Percentiles rank a stretch among this genome's conserved stretches.
These are phyloP conservation scores for Coniferiporia sulphurascens DNA, from an alignment of 1,284 basidiomycete genomes.

Conservation along the genomic window DNA sequence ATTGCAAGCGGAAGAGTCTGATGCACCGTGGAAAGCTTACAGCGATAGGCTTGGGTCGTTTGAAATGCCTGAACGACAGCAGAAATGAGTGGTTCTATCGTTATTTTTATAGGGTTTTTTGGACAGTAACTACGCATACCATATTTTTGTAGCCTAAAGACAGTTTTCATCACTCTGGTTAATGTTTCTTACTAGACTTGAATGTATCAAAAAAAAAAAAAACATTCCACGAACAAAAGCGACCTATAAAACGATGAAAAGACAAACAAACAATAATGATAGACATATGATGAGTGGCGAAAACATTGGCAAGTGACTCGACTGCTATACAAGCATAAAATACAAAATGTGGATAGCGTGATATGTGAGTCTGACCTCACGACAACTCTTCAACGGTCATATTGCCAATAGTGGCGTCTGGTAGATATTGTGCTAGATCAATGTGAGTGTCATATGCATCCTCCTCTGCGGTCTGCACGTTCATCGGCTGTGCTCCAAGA, in stretches of 20 bases:
- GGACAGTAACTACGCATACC: too few relatives aligned
- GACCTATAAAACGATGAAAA: background rate
- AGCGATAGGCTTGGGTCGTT: slow-evolving; percentile 15
- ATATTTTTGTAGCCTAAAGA: too few relatives aligned
- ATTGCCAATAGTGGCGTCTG: background rate
- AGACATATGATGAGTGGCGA: background rate
- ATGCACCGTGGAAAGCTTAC: slow-evolving; percentile 19
- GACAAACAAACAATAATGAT: background rate
- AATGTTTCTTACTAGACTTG: too few relatives aligned
- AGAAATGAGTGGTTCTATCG: background rate
- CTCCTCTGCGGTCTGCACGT: background rate
- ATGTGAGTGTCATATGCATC: background rate
- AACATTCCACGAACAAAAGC: too few relatives aligned
- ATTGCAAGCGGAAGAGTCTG: slow-evolving; percentile 9
- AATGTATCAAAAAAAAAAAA: too few relatives aligned
- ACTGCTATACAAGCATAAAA: background rate
- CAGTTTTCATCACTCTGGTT: too few relatives aligned
- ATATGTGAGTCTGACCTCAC: background rate
- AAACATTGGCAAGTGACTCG: background rate
- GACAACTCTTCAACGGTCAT: slow-evolving; percentile 17
- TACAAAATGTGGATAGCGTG: background rate
- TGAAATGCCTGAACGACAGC: slow-evolving; percentile 8
- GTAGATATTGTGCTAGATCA: slow-evolving; percentile 7
- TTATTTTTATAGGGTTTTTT: too few relatives aligned
- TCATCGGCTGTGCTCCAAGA: slow-evolving; percentile 31